Conservation (phyloP, 2,329 filamentous ascomycete genomes). For the Hymenoscyphus fructigenus region DNA sequence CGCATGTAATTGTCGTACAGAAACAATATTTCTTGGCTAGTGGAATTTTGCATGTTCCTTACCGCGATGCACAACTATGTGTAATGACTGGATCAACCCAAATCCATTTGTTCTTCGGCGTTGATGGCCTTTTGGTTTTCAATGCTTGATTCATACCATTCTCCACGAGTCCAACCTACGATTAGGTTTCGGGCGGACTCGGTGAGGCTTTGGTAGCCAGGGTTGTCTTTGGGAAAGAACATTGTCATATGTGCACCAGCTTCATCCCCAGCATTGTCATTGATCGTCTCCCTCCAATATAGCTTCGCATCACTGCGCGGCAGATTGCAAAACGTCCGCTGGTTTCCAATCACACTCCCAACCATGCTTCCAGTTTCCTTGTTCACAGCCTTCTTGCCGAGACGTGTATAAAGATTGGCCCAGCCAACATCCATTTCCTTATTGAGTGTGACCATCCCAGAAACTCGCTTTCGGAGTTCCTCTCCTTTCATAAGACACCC, state of each 20-base stretch:
- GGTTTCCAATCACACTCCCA: conserved; percentile 60
- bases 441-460: conserved; percentile 64
- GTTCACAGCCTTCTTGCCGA: conserved; percentile 66
- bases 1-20: neutral
- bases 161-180: conserved; percentile 60
- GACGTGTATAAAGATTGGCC: conserved; percentile 81
- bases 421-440: conserved; percentile 71
- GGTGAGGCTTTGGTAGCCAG: conserved; percentile 68
- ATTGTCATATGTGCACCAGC: conserved; percentile 76
- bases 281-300: conserved; percentile 70
- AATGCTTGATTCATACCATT: conserved; percentile 63
- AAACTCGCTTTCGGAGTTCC: conserved; percentile 73
- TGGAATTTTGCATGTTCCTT: neutral
- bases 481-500: conserved; percentile 82
- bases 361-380: conserved; percentile 50
- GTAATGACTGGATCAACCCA: neutral
- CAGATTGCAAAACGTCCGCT: conserved; percentile 87
- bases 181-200: conserved; percentile 65
- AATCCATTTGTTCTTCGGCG: conserved; percentile 5
- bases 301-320: conserved; percentile 56
- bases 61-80: neutral
- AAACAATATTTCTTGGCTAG: neutral
- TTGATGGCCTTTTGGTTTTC: conserved; percentile 11
- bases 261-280: conserved; percentile 78
- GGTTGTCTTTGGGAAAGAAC: conserved; percentile 72